These are phyloP conservation scores for Aspergillus uvarum DNA, from an alignment of 2,329 filamentous ascomycete species.

Conservation along the genomic window DNA sequence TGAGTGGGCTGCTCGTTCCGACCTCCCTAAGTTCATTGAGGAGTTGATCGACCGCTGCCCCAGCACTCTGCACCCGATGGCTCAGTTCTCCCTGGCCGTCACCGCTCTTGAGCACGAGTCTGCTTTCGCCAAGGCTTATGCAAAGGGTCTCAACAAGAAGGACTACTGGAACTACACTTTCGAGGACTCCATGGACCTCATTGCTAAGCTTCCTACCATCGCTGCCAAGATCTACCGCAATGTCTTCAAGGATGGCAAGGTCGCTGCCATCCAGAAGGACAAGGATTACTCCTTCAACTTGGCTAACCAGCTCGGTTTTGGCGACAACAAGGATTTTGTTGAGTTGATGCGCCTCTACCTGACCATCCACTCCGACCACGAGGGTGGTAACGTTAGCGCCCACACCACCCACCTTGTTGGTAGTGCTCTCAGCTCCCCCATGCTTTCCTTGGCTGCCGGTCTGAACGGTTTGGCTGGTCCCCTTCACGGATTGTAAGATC, in stretches of 20 bases:
- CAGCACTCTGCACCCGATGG: conserved; percentile 98
- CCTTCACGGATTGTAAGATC: conserved; percentile 77
- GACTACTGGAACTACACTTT: conserved; percentile 99
- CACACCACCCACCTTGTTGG: conserved; percentile 99
- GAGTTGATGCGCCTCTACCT: conserved; percentile 99
- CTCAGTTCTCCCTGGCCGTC: conserved; percentile 96
- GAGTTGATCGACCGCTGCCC: conserved; percentile 99
- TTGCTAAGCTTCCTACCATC: conserved; percentile 98
- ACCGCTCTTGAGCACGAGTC: conserved; percentile 98
- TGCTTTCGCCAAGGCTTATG: conserved; percentile 96
- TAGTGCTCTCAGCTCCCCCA: conserved; percentile 92
- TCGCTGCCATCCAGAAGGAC: conserved; percentile 92
- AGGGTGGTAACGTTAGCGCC: conserved; percentile 97
- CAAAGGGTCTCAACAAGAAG: conserved; percentile 98
- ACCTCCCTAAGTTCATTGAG: conserved; percentile 96
- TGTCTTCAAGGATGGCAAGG: conserved; percentile 99
- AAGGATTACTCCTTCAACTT: conserved; percentile 99
- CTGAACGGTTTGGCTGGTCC: conserved; percentile 97
- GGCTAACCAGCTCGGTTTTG: conserved; percentile 98
- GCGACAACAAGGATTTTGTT: conserved; percentile 91
- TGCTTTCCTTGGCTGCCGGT: conserved; percentile 93
- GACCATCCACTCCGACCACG: conserved; percentile 99
- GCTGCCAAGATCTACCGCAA: conserved; percentile 99
- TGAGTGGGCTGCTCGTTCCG: conserved; percentile 97
- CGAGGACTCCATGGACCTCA: conserved; percentile 99